Evolutionary conservation across 495 filamentous ascomycete genomes (phyloP), one percentile per base, ranked within the genome.

Genomic region (Penicillium angulare): DNA sequence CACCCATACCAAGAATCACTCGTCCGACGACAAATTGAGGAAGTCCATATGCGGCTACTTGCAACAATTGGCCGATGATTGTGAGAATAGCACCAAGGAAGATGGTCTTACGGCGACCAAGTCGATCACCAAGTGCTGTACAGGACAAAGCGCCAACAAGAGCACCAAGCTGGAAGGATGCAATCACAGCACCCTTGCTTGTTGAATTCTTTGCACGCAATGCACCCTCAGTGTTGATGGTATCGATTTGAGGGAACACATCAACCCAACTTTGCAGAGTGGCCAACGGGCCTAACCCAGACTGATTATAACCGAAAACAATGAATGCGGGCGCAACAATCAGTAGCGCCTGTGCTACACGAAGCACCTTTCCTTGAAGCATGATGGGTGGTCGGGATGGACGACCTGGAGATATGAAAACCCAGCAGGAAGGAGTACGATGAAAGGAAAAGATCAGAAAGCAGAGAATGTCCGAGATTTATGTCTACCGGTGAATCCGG

Each of bases 1-100:
- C 63, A 5, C 73, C 77, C 10, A 69, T 32, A 16, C 75, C 75
- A 3, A 63, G 47, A 18, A 83, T 64, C 17, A 79, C 70, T 27
- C 81, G 71, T 4, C 80, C 84, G 22, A 84, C 69, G 43, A 87
- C 76, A 65, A 86, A 80, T 54, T 85, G 82, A 5, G 74, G 54
- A 10, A 80, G 57, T 23, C 65, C 65, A 53, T 69, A 83, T 3
- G 82, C 64, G 8, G 75, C 65, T 23, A 77, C 73, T 53, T 86
- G 79, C 12, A 85, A 69, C 22, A 83, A 68, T 2, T 79, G 76
- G 5, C 80, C 83, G 34, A 84, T 59, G 16, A 65, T 66, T 74
- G 84, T 79, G 26, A 86, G 72, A 0, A 66, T 60, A 1, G 72
- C 75, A 2, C 79, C 80, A 5, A 77, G 49, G 10, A 82, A 50